Percentiles rank a stretch among this genome's conserved stretches.
phyloP scores from a whole-genome alignment of 371 early-diverging fungal species.

The Apophysomyces trapeziformis region DNA sequence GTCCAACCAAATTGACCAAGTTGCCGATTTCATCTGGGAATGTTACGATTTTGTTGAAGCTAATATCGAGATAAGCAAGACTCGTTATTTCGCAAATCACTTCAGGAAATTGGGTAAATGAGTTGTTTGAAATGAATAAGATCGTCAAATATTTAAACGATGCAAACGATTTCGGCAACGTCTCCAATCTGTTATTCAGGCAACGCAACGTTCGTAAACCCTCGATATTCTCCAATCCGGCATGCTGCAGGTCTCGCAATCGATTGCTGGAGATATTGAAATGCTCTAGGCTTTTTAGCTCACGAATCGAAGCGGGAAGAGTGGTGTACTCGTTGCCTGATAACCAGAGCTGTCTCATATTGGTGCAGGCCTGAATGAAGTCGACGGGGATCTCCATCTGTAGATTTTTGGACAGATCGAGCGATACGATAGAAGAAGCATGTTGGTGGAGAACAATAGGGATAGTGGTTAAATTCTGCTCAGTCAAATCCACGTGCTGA shows the following conservation, averaged over 20 bases:
- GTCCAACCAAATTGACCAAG: slow-evolving; percentile 56
- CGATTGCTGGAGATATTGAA: slow-evolving; percentile 83
- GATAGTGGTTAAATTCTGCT: slow-evolving; percentile 67
- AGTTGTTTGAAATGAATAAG: slow-evolving; percentile 77
- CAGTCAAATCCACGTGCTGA: slow-evolving; percentile 62
- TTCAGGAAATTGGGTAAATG: slow-evolving; percentile 66
- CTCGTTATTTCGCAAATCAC: slow-evolving; percentile 60
- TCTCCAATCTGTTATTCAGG: slow-evolving; percentile 73
- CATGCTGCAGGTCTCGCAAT: slow-evolving; percentile 60
- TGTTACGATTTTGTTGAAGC: slow-evolving; percentile 78
- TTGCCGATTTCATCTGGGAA: slow-evolving; percentile 79
- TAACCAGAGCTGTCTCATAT: slow-evolving; percentile 68
- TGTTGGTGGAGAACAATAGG: slow-evolving; percentile 74
- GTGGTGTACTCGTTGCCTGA: slow-evolving; percentile 68
- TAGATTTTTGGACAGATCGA: slow-evolving; percentile 77
- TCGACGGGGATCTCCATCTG: slow-evolving; percentile 73
- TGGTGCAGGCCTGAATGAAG: slow-evolving; percentile 72
- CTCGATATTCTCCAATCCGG: slow-evolving; percentile 60
- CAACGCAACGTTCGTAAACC: slow-evolving; percentile 65
- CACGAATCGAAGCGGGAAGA: slow-evolving; percentile 65
- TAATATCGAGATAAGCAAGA: slow-evolving; percentile 78
- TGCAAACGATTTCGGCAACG: slow-evolving; percentile 63
- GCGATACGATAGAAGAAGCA: slow-evolving; percentile 65
- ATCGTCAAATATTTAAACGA: slow-evolving; percentile 60
- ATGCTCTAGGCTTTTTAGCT: slow-evolving; percentile 59